A percentile compares a stretch with the other conserved stretches of the same genome.
These are phyloP conservation scores for Melocanna baccifera DNA, from an alignment of 176 grass and related monocot genomes.

Conservation along the genomic window DNA sequence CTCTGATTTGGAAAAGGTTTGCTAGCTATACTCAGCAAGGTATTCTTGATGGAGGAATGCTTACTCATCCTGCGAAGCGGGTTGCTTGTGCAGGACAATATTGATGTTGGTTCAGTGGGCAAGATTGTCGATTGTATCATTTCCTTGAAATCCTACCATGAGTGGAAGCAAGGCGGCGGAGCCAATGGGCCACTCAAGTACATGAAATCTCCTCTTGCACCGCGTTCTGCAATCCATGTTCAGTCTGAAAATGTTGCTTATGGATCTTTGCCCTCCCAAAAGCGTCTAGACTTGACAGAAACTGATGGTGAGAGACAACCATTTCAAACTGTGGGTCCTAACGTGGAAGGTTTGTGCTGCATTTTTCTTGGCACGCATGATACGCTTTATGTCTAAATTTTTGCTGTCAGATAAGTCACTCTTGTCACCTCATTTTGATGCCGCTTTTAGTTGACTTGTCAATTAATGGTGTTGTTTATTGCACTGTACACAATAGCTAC, in stretches of 20 bases:
- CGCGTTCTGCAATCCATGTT: slow-evolving; percentile 22
- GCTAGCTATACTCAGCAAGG: not conserved
- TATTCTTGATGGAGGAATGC: not conserved
- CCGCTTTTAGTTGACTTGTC: slow-evolving; percentile 6
- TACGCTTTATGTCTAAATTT: not conserved
- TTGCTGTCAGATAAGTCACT: not conserved
- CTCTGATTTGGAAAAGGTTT: slow-evolving; percentile 80
- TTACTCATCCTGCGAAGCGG: not conserved
- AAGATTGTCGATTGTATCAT: slow-evolving; percentile 83
- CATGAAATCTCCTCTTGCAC: slow-evolving; percentile 70
- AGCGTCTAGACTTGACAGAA: slow-evolving; percentile 42
- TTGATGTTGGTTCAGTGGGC: slow-evolving; percentile 55
- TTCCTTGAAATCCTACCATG: slow-evolving; percentile 68
- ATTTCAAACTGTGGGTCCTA: slow-evolving; percentile 32
- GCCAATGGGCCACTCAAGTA: slow-evolving; percentile 43
- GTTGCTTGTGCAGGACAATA: slow-evolving; percentile 58
- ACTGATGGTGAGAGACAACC: slow-evolving; percentile 28
- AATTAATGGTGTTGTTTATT: not conserved
- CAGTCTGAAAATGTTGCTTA: slow-evolving; percentile 32
- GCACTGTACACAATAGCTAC: not conserved
- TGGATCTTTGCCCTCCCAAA: slow-evolving; percentile 31
- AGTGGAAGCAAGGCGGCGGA: slow-evolving; percentile 45
- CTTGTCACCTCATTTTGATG: not conserved
- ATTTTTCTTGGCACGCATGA: not conserved
- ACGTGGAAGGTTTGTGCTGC: slow-evolving; percentile 39